phyloP scores from a whole-genome alignment of 257 asterid species.

The Cynanchum wilfordii region DNA sequence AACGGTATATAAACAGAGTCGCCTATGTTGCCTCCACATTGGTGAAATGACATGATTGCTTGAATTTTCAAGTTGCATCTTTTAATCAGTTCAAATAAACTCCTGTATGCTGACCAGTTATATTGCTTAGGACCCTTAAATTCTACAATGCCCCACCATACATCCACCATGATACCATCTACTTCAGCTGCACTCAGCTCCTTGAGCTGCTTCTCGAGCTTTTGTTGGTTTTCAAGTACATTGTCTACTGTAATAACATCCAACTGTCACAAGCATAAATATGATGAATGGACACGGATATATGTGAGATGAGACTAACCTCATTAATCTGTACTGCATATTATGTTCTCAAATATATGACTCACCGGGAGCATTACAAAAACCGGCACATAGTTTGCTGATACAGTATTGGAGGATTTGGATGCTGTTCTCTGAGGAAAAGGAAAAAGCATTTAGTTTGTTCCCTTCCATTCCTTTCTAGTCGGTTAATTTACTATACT shows the following conservation, averaged over 20 bases:
- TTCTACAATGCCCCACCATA: conserved; percentile 89
- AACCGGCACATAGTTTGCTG: conserved; percentile 59
- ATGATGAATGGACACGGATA: neutral
- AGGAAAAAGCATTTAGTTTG: neutral
- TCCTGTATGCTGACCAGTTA: conserved; percentile 66
- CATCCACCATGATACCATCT: conserved; percentile 91
- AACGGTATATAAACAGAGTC: conserved; percentile 58
- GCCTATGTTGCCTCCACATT: conserved; percentile 83
- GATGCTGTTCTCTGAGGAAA: conserved; percentile 3
- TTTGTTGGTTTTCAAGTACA: conserved; percentile 35
- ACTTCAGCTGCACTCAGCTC: conserved; percentile 51
- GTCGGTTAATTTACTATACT: neutral
- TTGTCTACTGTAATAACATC: conserved; percentile 55
- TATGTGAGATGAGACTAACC: neutral
- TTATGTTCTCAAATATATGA: conserved; percentile 5
- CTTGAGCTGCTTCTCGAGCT: conserved; percentile 54
- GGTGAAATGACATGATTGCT: conserved; percentile 91
- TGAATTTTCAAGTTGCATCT: conserved; percentile 54
- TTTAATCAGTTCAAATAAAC: conserved; percentile 45
- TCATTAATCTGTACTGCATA: neutral
- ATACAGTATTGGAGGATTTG: conserved; percentile 7
- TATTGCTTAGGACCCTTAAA: conserved; percentile 50
- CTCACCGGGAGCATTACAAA: conserved; percentile 74
- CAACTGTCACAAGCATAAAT: conserved; percentile 36
- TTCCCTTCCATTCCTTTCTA: neutral